Base-by-base conservation (phyloP, 495 filamentous ascomycete genomes). In the Amniculicola lignicola region DNA sequence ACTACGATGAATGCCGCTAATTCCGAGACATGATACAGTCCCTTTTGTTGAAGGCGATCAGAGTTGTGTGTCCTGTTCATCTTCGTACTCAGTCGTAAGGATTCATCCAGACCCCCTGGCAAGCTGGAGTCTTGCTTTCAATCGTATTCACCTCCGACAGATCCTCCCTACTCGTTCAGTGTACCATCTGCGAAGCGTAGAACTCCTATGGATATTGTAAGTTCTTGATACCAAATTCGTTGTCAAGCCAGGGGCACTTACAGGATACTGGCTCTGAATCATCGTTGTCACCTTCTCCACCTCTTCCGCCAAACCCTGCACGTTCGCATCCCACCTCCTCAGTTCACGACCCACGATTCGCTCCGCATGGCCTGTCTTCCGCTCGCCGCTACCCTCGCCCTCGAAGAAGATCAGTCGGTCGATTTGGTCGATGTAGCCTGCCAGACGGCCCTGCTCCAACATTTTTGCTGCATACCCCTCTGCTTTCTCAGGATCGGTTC, bases 361-460 rank as follows among this genome's bases (percentile, higher is more conserved):
- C 50, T 83, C 81, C 3, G 75, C 77, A 21, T 79, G 74, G 1
- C 79, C 81, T 43, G 77, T 79, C 43, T 58, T 78, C 67, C 78
- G 79, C 73, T 86, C 77, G 3, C 79, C 84, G 14, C 81, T 83
- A n/a, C 82, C 82, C 51, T 84, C 81, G 31, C 78, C 80, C 52
- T 90, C 85, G 65, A 98, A 98, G 65, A 81, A 88, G 36, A 98
- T 93, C 9, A 91, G 69, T 12, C 87, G 76, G 56, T 90, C 88
- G 65, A 98, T 94, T 75, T 97, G 93, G 71, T 98, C 94, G 64
- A 98, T 96, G 42, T 82, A 82, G 7, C 93, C 93, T 1, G 80
- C 79, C 54, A 98, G 71, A 21, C 93, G 82, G 14, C 87, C 88
- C 69, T 96, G 90, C 72, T 96, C 91, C 59, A 97, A 89, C 93